Conservation (phyloP, 2,329 filamentous ascomycete species). For the Lachnellula hyalina region DNA sequence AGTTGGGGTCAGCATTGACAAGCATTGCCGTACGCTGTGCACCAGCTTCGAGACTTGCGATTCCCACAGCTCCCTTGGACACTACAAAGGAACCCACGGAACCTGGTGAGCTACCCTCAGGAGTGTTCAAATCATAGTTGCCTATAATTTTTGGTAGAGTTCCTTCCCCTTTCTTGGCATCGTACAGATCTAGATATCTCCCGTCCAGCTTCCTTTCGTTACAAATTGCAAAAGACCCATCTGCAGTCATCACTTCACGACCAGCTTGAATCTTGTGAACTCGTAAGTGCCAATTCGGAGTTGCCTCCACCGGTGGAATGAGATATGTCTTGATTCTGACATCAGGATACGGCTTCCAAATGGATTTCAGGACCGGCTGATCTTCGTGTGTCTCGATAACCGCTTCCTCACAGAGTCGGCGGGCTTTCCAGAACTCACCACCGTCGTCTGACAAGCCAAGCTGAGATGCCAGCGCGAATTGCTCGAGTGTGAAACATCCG, state of each 20-base stretch:
- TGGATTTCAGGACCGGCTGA: slow-evolving; percentile 57
- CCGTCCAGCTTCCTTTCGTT: slow-evolving; percentile 46
- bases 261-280: slow-evolving; percentile 56
- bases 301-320: slow-evolving; percentile 51
- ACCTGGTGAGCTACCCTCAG: slow-evolving; percentile 48
- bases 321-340: slow-evolving; percentile 62
- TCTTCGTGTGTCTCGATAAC: slow-evolving; percentile 52
- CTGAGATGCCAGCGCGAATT: slow-evolving; percentile 70
- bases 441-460: slow-evolving; percentile 72
- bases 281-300: slow-evolving; percentile 66
- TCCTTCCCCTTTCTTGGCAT: slow-evolving; percentile 41
- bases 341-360: slow-evolving; percentile 67
- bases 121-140: slow-evolving; percentile 53
- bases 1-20: slow-evolving; percentile 73
- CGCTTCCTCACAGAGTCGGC: slow-evolving; percentile 61
- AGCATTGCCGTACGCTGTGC: slow-evolving; percentile 49
- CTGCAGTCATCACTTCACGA: slow-evolving; percentile 62
- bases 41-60: slow-evolving; percentile 42
- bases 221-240: slow-evolving; percentile 68
- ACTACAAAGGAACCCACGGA: slow-evolving; percentile 50
- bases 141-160: slow-evolving; percentile 52
- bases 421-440: slow-evolving; percentile 73
- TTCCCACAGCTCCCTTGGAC: slow-evolving; percentile 50
- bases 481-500: slow-evolving; percentile 68
- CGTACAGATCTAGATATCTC: slow-evolving; percentile 47